These are phyloP conservation scores for Tephrocybe rancida DNA, from an alignment of 768 basidiomycete species.

Conservation along the genomic window DNA sequence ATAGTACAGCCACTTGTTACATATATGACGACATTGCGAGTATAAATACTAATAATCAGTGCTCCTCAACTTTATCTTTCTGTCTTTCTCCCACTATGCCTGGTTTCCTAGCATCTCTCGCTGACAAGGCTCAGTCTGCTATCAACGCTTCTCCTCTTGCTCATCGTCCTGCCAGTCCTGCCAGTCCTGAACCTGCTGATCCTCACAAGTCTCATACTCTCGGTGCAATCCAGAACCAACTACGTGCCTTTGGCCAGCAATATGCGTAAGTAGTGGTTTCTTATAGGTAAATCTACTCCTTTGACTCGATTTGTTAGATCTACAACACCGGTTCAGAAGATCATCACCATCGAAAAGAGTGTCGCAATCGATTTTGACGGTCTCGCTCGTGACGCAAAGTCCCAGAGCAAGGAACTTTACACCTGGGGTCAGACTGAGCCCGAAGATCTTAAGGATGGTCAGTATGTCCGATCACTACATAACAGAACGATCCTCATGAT, in stretches of 20 bases:
- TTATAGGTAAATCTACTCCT: not conserved
- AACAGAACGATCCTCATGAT: constrained; percentile 10
- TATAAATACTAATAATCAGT: constrained; percentile 14
- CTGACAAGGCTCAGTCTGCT: constrained; percentile 78
- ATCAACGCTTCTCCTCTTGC: constrained; percentile 64
- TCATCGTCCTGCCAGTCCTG: constrained; percentile 32
- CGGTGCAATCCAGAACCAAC: constrained; percentile 69
- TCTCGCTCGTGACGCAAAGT: constrained; percentile 64
- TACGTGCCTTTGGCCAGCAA: constrained; percentile 74
- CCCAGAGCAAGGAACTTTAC: constrained; percentile 83
- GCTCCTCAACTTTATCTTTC: constrained; percentile 11
- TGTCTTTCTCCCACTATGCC: constrained; percentile 45
- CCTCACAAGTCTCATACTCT: constrained; percentile 56
- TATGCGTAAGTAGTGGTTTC: constrained; percentile 52
- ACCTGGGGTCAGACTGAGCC: constrained; percentile 78
- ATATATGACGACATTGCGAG: constrained; percentile 15
- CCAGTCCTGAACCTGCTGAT: constrained; percentile 40
- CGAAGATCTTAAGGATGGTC: constrained; percentile 78
- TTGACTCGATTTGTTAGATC: constrained; percentile 33
- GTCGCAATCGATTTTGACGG: constrained; percentile 75
- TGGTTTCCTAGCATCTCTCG: constrained; percentile 64
- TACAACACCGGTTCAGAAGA: constrained; percentile 71
- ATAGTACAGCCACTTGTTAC: constrained; percentile 16
- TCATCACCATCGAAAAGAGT: constrained; percentile 80
- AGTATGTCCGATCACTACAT: constrained; percentile 18